Evolutionary conservation across 192 early-diverging fungal genomes (phyloP), one percentile per base, ranked within the genome.

Genomic region (Oehlia diaphana): DNA sequence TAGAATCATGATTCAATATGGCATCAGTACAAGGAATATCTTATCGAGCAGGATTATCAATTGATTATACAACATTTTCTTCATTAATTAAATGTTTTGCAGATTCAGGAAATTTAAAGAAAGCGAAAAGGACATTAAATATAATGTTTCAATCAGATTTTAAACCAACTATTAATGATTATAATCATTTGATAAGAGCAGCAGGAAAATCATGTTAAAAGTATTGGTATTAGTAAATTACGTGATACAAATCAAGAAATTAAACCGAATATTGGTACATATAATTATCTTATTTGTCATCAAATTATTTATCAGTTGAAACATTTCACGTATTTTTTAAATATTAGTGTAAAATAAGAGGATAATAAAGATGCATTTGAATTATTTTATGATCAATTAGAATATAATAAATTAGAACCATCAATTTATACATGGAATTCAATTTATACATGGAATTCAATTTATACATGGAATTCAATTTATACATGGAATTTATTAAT

Each of bases 401-500:
- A 69, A 21, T 28, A 28, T 35, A 37, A 69, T 69, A 19, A 16
- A 19, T 69, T 69, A 35, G 16, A 69, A 69, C 67, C 67, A 21
- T 19, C 26, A 3, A 10, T 35, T 37, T 19, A 69, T 39, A 69
- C 67, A 39, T 26, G 26, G 26, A 26, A 26, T 26, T 19, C 26
- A 3, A 10, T 35, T 37, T 19, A 69, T 39, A 69, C 67, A 39
- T 69, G 26, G 67, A 26, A 26, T 26, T 19, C 26, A 3, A 10
- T 35, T 37, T 19, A 69, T 39, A 69, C 67, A 39, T 69, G 26
- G 67, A 26, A 26, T 26, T 19, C 26, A 3, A 10, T 35, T 37
- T 19, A 69, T 39, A 69, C 67, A 39, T 69, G 26, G 67, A 69
- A 69, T 69, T 16, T 69, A 37, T 35, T 69, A 19, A 31, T 69